Conservation (phyloP, 805 yeast genomes). For the Ogataea pini region DNA sequence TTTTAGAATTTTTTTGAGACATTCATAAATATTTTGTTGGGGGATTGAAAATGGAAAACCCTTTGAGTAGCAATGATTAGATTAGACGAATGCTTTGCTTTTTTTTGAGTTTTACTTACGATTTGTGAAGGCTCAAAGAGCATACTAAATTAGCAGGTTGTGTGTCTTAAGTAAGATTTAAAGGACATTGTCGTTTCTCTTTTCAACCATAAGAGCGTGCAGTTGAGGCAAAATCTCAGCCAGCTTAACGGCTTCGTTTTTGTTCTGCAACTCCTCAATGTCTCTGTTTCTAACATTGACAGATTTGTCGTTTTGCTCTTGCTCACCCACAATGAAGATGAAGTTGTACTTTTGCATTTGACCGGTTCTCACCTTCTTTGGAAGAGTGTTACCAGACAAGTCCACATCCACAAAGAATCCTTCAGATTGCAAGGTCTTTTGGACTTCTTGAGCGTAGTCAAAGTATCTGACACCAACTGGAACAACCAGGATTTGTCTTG, state of each 20-base stretch:
- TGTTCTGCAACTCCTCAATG: constrained; percentile 87
- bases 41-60: no score
- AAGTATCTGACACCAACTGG: constrained; percentile 95
- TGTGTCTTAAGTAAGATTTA: no score
- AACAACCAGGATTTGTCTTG: constrained; percentile 93
- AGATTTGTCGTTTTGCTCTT: constrained; percentile 73
- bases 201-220: constrained; percentile 64
- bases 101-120: no score
- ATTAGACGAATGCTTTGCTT: no score
- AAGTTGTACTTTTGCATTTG: constrained; percentile 94
- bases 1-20: constrained; percentile 7
- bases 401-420: constrained; percentile 94
- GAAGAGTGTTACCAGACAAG: constrained; percentile 91
- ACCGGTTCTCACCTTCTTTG: constrained; percentile 97
- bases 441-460: constrained; percentile 85
- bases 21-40: no score
- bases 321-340: constrained; percentile 95
- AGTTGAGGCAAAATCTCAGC: constrained; percentile 73
- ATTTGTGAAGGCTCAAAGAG: background rate
- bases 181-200: constrained; percentile 68
- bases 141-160: background rate
- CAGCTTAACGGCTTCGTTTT: constrained; percentile 78
- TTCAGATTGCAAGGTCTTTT: constrained; percentile 62
- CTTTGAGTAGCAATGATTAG: no score
- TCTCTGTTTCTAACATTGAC: constrained; percentile 98